Conservation (phyloP, 1,284 basidiomycete species). For the Cystobasidiaceae sp. region DNA sequence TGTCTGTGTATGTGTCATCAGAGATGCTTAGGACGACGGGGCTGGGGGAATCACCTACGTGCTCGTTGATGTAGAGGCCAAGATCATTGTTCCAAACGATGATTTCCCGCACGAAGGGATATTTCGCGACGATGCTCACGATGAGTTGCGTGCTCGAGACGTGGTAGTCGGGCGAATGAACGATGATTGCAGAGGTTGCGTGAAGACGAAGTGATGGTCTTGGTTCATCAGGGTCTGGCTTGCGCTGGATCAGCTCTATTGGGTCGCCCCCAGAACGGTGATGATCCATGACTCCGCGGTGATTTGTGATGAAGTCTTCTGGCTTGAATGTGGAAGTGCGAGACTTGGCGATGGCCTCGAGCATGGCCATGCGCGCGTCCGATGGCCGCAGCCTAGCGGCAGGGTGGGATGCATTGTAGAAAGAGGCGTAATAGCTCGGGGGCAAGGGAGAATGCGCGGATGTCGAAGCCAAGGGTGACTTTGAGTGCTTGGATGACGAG, state of each 20-base stretch:
- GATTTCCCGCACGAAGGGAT: slow-evolving; percentile 40
- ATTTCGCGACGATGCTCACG: slow-evolving; percentile 31
- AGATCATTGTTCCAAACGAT: slow-evolving; percentile 43
- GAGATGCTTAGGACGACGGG: background rate
- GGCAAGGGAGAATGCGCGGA: background rate
- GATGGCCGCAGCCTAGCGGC: background rate
- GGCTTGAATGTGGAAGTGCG: background rate
- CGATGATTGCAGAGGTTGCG: slow-evolving; percentile 13
- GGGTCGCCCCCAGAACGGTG: background rate
- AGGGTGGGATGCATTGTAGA: background rate
- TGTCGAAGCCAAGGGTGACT: background rate
- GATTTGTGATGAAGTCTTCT: background rate
- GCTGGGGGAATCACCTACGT: slow-evolving; percentile 13
- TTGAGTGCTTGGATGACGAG: background rate
- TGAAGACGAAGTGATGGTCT: background rate
- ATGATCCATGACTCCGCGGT: background rate
- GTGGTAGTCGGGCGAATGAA: slow-evolving; percentile 16
- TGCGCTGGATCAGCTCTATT: background rate
- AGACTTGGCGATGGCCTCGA: slow-evolving; percentile 3
- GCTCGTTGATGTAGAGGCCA: slow-evolving; percentile 17
- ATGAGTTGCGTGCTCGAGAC: slow-evolving; percentile 33
- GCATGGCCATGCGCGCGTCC: background rate
- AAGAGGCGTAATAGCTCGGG: background rate
- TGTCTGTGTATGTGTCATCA: background rate
- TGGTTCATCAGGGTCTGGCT: background rate